Conservation (phyloP, 257 asterid genomes). For the Solanum neorickii region DNA sequence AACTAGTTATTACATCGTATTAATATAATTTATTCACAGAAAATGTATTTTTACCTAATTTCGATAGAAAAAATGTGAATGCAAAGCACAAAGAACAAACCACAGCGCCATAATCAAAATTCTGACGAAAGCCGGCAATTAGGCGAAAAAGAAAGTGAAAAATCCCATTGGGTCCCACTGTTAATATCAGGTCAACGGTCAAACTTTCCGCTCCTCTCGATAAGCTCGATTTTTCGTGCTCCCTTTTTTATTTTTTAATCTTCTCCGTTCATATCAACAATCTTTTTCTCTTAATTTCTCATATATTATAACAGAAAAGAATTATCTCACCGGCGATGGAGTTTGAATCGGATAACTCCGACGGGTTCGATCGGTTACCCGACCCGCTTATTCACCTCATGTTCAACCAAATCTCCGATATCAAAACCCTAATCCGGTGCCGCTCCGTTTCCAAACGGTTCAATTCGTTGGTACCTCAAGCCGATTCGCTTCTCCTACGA, state of each 20-base stretch:
- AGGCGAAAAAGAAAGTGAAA: background rate
- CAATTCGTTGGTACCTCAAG: conserved; percentile 44
- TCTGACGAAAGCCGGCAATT: background rate
- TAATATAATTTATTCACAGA: background rate
- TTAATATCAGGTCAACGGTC: conserved; percentile 10
- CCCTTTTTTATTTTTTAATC: background rate
- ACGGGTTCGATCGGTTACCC: conserved; percentile 41
- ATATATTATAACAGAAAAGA: background rate
- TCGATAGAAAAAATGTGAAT: background rate
- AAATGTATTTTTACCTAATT: background rate
- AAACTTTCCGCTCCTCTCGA: background rate
- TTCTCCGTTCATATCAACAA: background rate
- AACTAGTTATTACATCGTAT: too few species aligned
- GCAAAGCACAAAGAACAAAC: background rate
- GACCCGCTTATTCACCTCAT: conserved; percentile 52
- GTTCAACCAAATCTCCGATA: conserved; percentile 43
- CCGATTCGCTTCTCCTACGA: conserved; percentile 51
- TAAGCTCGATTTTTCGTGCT: background rate
- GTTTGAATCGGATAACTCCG: conserved; percentile 12
- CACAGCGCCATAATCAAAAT: background rate
- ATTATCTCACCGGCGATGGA: background rate
- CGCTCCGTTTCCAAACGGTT: conserved; percentile 40
- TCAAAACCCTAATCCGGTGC: conserved; percentile 50
- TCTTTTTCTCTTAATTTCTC: background rate
- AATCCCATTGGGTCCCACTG: background rate